Conservation (phyloP, 2,329 filamentous ascomycete genomes). For the Claviceps humidiphila region DNA sequence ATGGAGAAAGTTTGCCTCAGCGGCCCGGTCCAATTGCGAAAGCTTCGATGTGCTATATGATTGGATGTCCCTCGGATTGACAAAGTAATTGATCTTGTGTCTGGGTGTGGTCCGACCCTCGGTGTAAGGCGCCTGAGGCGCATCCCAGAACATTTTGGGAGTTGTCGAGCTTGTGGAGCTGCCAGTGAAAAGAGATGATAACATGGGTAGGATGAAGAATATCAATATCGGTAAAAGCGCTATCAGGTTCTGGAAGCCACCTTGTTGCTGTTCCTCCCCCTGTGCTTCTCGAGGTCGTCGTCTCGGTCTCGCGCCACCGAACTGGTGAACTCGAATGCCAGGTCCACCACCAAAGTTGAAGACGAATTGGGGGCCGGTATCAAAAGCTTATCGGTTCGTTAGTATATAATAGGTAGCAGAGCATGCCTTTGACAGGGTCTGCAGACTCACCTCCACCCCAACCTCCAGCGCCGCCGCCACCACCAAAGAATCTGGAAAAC, state of each 20-base stretch:
- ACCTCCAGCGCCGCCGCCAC: conserved; percentile 51
- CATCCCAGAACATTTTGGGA: conserved; percentile 66
- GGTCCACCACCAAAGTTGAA: conserved; percentile 91
- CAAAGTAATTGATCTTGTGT: conserved; percentile 68
- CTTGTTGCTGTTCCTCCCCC: conserved; percentile 34
- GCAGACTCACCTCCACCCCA: conserved; percentile 41
- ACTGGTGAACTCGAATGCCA: conserved; percentile 88
- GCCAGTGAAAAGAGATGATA: conserved; percentile 65
- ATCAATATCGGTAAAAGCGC: conserved; percentile 79
- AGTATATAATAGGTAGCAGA: background rate
- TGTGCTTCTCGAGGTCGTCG: conserved; percentile 58
- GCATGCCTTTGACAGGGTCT: background rate
- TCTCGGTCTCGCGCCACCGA: conserved; percentile 68
- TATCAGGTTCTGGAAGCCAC: conserved; percentile 46
- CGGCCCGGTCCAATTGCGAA: conserved; percentile 59
- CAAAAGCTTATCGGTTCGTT: conserved; percentile 41
- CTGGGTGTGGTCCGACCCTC: conserved; percentile 56
- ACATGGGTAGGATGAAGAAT: conserved; percentile 72
- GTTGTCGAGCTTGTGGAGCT: conserved; percentile 27
- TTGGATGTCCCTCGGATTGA: conserved; percentile 66
- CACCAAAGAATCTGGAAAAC: conserved; percentile 93
- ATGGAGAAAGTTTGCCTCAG: conserved; percentile 60
- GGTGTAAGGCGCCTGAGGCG: conserved; percentile 57
- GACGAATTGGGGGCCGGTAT: conserved; percentile 75
- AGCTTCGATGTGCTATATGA: conserved; percentile 59